Base-by-base conservation (phyloP, 2,329 filamentous ascomycete species). In the Phialocephala subalpina region DNA sequence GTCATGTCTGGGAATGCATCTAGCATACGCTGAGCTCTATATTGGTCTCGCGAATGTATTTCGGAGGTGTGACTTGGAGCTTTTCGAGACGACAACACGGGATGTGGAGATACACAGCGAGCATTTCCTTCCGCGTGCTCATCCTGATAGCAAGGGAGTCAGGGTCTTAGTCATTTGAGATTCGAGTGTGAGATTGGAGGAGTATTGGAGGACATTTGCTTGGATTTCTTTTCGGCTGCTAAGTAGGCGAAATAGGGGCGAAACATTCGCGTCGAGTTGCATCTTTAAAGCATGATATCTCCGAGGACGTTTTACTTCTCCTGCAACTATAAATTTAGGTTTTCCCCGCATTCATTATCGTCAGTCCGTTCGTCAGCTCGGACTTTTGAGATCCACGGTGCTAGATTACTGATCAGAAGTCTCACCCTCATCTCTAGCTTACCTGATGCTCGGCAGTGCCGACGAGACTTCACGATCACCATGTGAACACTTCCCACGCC, bases 1-100 rank as follows among this genome's bases (percentile, higher is more conserved):
- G 3, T 73, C 71, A 18, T 82, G 81, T 63, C 72, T 82, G 5
- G 81, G 81, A 16, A 66, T 68, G 52, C 14, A 61, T 52, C 38
- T 62, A 2, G 67, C 67, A 25, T 65, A 69, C 49, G 65, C 65
- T 25, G 62, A 69, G 60, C 35, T 67, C 12, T 65, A 59, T 38
- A 47, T 65, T 25, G 45, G 53, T 5, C 36, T 62, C 3, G 58
- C 62, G 25, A 45, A 47, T 12, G 27, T 67, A n/a, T 64, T 67
- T n/a, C 27, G 59, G 18, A 59, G 29, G 36, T 65, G 53, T 42
- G 59, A 62, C 1, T 20, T 67, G 29, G 58, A 64, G 42, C 36
- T 67, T 7, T 64, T 40, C 4, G 35, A 27, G 22, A n/a, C 16
- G 29, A 16, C 4, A 2, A 11, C 29, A 12, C 18, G 22, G 33